Evolutionary conservation across 2,329 filamentous ascomycete genomes (phyloP).

Genomic region (Fusarium fracticaudum): DNA sequence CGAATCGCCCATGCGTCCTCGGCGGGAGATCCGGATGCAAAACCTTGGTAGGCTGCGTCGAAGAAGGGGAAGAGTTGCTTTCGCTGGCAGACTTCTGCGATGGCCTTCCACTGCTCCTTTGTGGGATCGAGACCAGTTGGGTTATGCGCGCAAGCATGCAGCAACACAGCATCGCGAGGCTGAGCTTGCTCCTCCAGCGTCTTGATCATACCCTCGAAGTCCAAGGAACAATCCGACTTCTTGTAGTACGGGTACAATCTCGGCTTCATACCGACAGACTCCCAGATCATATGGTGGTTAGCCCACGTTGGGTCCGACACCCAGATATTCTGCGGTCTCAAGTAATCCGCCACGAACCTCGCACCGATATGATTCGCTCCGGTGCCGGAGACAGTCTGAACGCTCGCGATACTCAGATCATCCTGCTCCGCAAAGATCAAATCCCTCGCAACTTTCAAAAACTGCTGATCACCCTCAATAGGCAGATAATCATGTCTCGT

Average conservation of each 20-base stretch:
- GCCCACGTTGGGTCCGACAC: constrained; percentile 96
- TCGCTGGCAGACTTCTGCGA: constrained; percentile 77
- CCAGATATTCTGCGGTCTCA: constrained; percentile 83
- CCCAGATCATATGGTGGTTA: constrained; percentile 98
- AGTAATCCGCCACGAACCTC: constrained; percentile 89
- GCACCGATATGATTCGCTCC: constrained; percentile 93
- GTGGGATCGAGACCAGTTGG: constrained; percentile 96
- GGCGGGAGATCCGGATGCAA: constrained; percentile 87
- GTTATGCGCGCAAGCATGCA: constrained; percentile 97
- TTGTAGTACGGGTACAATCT: constrained; percentile 94
- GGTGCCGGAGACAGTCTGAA: constrained; percentile 97
- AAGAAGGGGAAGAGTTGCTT: constrained; percentile 96
- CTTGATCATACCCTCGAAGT: constrained; percentile 87
- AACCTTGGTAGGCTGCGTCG: constrained; percentile 97
- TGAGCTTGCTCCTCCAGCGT: constrained; percentile 73
- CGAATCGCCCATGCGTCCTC: constrained; percentile 89
- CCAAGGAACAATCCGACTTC: constrained; percentile 84
- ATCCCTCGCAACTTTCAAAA: constrained; percentile 29
- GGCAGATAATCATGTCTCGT: constrained; percentile 37
- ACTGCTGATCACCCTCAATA: constrained; percentile 33
- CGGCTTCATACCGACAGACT: constrained; percentile 81
- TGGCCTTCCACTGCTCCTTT: constrained; percentile 90
- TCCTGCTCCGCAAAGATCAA: constrained; percentile 26
- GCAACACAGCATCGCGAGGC: constrained; percentile 81
- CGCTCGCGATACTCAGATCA: constrained; percentile 55